Evolutionary conservation across 1,139 yeast species (phyloP), one percentile per base, ranked within the genome.

Genomic region (Yueomyces sp.): DNA sequence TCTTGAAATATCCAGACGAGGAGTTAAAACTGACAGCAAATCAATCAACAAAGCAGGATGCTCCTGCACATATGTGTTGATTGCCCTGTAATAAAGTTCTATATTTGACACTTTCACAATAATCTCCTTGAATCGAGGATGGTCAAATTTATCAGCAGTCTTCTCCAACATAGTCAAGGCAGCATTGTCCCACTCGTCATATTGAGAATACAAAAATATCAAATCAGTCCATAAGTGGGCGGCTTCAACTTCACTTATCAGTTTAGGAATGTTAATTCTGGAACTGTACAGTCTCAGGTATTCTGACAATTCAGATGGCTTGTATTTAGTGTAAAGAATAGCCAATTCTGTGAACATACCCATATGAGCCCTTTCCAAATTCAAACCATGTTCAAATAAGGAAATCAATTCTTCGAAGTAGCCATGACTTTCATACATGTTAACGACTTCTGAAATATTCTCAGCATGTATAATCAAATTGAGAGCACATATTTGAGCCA

Each of bases 101-200:
- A 91, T 73, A 67, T 91, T 91, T 41, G 96, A 85, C 47, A 89
- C 96, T 72, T 91, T 91, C 51, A 86, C 96, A 52, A 91, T 72
- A 45, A 91, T 80, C 61, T 91, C 97, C 70, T 91, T 91, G 73
- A 91, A 91, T 40, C 95, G 82, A 36, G 78, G 68, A 63, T 91
- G 98, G 55, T 91, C 97, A 60, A 89, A 89, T 19, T 96, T 91
- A 55, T 82, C 83, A 49, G 93, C 87, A 3, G 95, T 81, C 61
- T 78, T 87, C 63, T 91, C 96, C 71, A 91, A 89, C 91, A 91
- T 85, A 12, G 96, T 80, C 64, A 91, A 74, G 37, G 96, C 93
- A 49, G 98, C 98, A 63, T 89, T 91, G 66, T 91, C 98, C 95
- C 96, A 91, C 69, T 91, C 98, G 63, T 91, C 98, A 62, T 91